Conservation (phyloP, 345 rosid species). For the Erucastrum elatum region DNA sequence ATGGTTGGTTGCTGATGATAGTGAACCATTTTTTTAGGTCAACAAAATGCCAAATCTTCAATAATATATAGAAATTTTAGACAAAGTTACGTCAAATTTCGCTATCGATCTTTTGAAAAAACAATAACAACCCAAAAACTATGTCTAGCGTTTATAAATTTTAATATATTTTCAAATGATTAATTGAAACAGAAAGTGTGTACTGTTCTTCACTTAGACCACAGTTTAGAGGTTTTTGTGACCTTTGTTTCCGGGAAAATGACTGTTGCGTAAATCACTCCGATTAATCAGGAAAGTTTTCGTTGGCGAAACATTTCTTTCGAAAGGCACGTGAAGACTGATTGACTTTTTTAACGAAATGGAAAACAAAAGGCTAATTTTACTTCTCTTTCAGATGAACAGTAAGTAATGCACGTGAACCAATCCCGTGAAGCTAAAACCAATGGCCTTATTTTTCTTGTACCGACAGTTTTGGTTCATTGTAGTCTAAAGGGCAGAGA, state of each 20-base stretch:
- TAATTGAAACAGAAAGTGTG: background rate
- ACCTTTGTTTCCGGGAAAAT: conserved; percentile 34
- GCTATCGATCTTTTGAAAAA: conserved; percentile 29
- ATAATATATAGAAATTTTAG: conserved; percentile 1
- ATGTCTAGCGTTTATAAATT: background rate
- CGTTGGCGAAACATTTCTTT: conserved; percentile 9
- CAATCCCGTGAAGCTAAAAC: conserved; percentile 12
- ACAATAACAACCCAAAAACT: conserved; percentile 28
- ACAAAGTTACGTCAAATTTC: conserved; percentile 37
- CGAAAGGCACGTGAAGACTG: conserved; percentile 21
- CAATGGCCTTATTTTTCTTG: background rate
- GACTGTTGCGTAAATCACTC: conserved; percentile 40
- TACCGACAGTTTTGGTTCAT: background rate
- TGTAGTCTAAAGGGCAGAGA: background rate
- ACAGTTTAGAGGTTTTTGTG: conserved; percentile 7
- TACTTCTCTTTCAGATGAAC: conserved; percentile 14
- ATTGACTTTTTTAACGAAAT: conserved; percentile 29
- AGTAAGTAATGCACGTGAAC: conserved; percentile 26
- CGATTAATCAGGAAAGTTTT: conserved; percentile 17
- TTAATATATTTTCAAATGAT: background rate
- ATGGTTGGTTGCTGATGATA: conserved; percentile 40
- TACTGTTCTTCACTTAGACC: conserved; percentile 30
- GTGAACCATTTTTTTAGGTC: conserved; percentile 33
- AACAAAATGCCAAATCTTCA: conserved; percentile 39
- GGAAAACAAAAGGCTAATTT: background rate